phyloP scores from a whole-genome alignment of 1,139 yeast genomes.

The Suhomyces choctaworum region DNA sequence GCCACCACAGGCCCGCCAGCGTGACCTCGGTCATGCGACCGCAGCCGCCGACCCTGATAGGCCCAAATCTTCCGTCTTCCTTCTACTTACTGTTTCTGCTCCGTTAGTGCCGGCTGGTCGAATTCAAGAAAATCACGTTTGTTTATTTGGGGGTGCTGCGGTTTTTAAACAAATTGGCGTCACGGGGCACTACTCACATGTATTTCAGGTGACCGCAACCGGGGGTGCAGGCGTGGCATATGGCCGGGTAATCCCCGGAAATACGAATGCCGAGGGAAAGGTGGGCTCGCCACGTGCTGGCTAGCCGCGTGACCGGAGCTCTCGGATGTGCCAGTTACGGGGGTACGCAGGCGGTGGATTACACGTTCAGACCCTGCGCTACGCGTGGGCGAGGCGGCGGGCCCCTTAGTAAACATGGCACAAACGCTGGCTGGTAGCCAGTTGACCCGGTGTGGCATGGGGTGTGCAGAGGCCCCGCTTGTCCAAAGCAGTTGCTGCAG shows the following conservation, averaged over 20 bases:
- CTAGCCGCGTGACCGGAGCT: constrained; percentile 1
- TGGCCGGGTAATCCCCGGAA: constrained; percentile 5
- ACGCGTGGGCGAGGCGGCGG: constrained; percentile 1
- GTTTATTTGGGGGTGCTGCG: constrained; percentile 11
- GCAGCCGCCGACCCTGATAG: too few relatives aligned
- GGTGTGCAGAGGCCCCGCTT: too few relatives aligned
- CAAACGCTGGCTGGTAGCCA: constrained; percentile 1
- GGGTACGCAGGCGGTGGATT: background rate
- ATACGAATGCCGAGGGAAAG: background rate
- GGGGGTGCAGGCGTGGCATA: constrained; percentile 1
- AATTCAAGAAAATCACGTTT: constrained; percentile 16
- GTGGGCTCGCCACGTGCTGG: constrained; percentile 4
- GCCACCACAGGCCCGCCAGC: too few relatives aligned
- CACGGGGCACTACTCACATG: constrained; percentile 36
- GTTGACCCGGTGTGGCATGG: background rate
- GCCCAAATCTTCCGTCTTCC: too few relatives aligned
- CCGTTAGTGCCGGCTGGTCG: too few relatives aligned
- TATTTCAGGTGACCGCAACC: constrained; percentile 24
- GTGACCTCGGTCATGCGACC: too few relatives aligned
- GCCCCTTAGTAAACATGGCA: constrained; percentile 1
- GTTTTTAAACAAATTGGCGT: constrained; percentile 15
- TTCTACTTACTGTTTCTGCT: too few relatives aligned
- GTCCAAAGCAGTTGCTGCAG: too few relatives aligned
- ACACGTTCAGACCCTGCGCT: constrained; percentile 4
- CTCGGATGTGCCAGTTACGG: too few relatives aligned